phyloP scores from a whole-genome alignment of 1,284 basidiomycete species.

The Kalmanozyma brasiliensis region DNA sequence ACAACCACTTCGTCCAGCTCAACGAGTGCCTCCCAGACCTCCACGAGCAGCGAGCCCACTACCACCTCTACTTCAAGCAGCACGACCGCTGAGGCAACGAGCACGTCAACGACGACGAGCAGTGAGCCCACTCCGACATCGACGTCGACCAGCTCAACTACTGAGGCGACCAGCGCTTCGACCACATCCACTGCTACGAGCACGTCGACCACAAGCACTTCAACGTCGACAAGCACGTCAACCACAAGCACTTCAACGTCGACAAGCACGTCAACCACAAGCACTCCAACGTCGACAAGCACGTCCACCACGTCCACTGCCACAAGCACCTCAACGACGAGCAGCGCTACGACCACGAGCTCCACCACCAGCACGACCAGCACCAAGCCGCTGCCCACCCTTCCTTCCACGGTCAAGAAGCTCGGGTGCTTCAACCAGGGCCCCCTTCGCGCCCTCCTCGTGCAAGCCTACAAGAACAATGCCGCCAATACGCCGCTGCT shows the following conservation, averaged over 20 bases:
- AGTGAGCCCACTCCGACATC: too few relatives aligned
- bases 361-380: constrained; percentile 1
- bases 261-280: constrained; percentile 6
- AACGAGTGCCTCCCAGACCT: too few relatives aligned
- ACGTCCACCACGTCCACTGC: neutral
- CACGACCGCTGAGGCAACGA: too few relatives aligned
- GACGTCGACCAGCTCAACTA: too few relatives aligned
- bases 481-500: constrained; percentile 21
- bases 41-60: too few relatives aligned
- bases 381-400: neutral
- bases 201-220: too few relatives aligned
- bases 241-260: neutral
- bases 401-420: neutral
- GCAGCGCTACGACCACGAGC: neutral
- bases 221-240: neutral
- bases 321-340: neutral
- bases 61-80: too few relatives aligned
- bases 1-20: too few relatives aligned
- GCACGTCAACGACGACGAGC: too few relatives aligned
- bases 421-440: constrained; percentile 18
- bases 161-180: too few relatives aligned
- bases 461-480: constrained; percentile 7
- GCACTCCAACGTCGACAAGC: neutral
- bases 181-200: too few relatives aligned
- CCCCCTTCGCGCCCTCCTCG: neutral